Percentiles rank a stretch among this genome's conserved stretches.
phyloP scores from a whole-genome alignment of 139 green algal genomes.

The Tetraselmis striata region DNA sequence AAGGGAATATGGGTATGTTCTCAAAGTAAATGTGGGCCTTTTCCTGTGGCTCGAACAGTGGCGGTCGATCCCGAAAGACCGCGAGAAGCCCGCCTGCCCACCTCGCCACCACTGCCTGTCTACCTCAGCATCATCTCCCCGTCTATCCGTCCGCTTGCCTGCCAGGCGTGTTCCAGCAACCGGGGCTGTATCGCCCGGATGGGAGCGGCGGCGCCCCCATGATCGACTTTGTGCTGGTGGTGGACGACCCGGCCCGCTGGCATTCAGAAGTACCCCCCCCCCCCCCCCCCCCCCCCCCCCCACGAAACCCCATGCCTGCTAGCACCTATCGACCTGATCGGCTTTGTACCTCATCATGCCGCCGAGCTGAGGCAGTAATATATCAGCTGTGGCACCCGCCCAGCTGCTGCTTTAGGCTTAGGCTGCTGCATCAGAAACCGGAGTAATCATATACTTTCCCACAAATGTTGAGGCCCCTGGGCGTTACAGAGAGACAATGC shows the following conservation, averaged over 20 bases:
- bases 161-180: constrained; percentile 65
- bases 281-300: neutral
- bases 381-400: no score
- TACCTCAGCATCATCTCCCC: no score
- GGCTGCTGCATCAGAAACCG: neutral
- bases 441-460: neutral
- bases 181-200: constrained; percentile 40
- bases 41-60: no score
- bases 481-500: no score
- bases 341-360: neutral
- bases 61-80: no score
- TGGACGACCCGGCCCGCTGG: constrained; percentile 59
- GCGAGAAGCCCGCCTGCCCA: neutral
- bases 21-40: no score
- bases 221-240: constrained; percentile 79
- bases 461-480: no score
- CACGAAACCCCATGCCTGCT: neutral
- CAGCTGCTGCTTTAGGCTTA: no score
- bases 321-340: neutral
- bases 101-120: no score
- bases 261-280: constrained; percentile 45
- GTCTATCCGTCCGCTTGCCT: no score
- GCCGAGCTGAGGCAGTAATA: no score
- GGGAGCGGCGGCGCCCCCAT: constrained; percentile 32
- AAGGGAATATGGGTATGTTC: no score